These are phyloP conservation scores for Botrytis squamosa DNA, from an alignment of 2,329 filamentous ascomycete genomes.

Conservation along the genomic window DNA sequence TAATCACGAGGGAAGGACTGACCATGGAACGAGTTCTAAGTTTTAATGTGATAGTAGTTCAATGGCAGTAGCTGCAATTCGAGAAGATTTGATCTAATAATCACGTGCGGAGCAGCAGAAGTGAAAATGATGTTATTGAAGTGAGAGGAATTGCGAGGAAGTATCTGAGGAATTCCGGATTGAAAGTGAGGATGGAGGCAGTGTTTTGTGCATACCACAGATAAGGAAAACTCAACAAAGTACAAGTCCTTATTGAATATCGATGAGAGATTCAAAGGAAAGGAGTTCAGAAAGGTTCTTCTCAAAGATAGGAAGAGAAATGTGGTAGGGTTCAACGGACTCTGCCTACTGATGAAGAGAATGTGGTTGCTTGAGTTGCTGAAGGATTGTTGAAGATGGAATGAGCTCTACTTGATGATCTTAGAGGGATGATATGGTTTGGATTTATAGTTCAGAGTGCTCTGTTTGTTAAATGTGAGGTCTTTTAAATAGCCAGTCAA, in stretches of 20 bases:
- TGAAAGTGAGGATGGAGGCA: not conserved
- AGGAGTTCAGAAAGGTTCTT: not conserved
- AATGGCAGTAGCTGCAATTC: not conserved
- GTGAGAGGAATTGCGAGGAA: not conserved
- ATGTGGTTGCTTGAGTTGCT: not conserved
- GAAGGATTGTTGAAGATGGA: not conserved
- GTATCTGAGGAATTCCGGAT: not conserved
- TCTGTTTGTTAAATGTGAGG: not conserved
- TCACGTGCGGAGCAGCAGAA: slow-evolving; percentile 1
- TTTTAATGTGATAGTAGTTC: not conserved
- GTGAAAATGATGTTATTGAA: not conserved
- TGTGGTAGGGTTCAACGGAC: not conserved
- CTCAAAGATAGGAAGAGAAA: not conserved
- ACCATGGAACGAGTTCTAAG: not conserved
- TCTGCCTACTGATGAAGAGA: not conserved
- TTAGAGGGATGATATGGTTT: not conserved
- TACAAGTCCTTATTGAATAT: not conserved
- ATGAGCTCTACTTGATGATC: not conserved
- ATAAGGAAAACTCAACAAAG: not conserved
- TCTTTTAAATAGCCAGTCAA: not conserved
- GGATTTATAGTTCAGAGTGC: not conserved
- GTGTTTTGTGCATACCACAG: not conserved
- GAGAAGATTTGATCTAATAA: not conserved
- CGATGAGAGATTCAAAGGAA: not conserved
- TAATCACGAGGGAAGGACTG: not conserved